Conservation (phyloP, 768 basidiomycete genomes). For the Rhodotorula diobovata region DNA sequence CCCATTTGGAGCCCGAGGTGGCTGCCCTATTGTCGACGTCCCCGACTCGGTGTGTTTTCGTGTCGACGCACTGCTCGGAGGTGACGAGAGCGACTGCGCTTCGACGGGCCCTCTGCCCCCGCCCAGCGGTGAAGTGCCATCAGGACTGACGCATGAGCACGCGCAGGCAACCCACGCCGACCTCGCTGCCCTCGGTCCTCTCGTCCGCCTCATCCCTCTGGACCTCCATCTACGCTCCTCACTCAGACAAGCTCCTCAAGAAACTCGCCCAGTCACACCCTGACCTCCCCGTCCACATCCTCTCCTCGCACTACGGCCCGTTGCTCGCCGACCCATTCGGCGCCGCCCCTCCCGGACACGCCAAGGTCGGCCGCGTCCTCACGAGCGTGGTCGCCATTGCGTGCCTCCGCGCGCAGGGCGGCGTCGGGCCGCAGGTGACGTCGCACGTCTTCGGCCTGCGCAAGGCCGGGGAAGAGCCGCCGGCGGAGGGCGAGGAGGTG, state of each 20-base stretch:
- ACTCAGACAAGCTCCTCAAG: conserved; percentile 45
- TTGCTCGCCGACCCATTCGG: conserved; percentile 47
- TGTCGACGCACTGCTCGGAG: neutral
- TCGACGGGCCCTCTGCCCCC: too few relatives aligned
- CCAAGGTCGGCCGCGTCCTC: conserved; percentile 43
- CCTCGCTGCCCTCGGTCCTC: conserved; percentile 8
- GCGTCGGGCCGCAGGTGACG: conserved; percentile 49
- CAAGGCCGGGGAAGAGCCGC: conserved; percentile 44
- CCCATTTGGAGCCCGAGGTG: conserved; percentile 44
- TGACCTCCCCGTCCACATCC: conserved; percentile 51
- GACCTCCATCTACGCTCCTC: conserved; percentile 49
- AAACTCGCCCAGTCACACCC: conserved; percentile 49
- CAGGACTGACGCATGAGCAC: too few relatives aligned
- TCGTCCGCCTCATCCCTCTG: conserved; percentile 44
- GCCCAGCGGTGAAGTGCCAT: too few relatives aligned
- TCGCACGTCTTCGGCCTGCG: conserved; percentile 49
- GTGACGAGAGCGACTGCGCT: too few relatives aligned
- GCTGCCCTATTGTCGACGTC: conserved; percentile 39
- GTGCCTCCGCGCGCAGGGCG: conserved; percentile 48
- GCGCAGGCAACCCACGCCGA: conserved; percentile 12
- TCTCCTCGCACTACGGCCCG: conserved; percentile 49
- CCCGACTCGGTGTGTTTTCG: conserved; percentile 41
- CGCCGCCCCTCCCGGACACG: conserved; percentile 2
- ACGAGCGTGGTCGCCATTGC: conserved; percentile 49
- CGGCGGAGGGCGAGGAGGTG: conserved; percentile 15